Evolutionary conservation across 208 protist species (phyloP).

Genomic region (Trypanosoma conorhini): DNA sequence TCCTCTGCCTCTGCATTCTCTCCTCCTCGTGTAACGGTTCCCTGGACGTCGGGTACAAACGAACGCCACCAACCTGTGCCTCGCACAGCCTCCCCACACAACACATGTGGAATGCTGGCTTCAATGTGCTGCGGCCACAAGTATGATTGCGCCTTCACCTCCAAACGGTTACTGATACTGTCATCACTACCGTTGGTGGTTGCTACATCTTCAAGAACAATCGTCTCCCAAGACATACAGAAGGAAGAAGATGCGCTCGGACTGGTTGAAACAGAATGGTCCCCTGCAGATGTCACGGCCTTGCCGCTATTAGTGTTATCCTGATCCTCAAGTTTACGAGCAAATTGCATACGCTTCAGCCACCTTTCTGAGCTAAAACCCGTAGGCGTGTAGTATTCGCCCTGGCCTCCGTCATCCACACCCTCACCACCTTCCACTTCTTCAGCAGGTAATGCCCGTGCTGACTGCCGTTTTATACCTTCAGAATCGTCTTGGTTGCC

Average conservation of each 20-base stretch:
- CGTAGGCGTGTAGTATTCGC: background rate
- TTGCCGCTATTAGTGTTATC: background rate
- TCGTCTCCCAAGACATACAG: constrained; percentile 11
- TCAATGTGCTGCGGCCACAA: constrained; percentile 33
- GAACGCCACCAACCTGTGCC: constrained; percentile 2
- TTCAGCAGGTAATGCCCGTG: background rate
- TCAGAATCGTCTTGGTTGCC: background rate
- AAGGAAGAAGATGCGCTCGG: constrained; percentile 1
- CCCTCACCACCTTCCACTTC: background rate
- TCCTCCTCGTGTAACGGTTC: background rate
- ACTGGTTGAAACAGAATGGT: background rate
- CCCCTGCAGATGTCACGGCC: background rate
- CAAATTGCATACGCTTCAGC: background rate
- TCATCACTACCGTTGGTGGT: constrained; percentile 6
- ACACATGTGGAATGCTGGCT: constrained; percentile 43
- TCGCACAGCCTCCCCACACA: constrained; percentile 29
- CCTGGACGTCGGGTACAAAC: background rate
- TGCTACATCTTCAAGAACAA: constrained; percentile 15
- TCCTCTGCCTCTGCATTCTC: constrained; percentile 1
- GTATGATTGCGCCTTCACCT: constrained; percentile 25
- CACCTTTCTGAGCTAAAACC: background rate
- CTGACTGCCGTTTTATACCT: background rate
- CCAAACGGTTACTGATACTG: constrained; percentile 13
- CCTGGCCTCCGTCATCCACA: background rate
- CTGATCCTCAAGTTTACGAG: background rate